Evolutionary conservation across 768 basidiomycete genomes (phyloP).

Genomic region (Kwoniella heveanensis): DNA sequence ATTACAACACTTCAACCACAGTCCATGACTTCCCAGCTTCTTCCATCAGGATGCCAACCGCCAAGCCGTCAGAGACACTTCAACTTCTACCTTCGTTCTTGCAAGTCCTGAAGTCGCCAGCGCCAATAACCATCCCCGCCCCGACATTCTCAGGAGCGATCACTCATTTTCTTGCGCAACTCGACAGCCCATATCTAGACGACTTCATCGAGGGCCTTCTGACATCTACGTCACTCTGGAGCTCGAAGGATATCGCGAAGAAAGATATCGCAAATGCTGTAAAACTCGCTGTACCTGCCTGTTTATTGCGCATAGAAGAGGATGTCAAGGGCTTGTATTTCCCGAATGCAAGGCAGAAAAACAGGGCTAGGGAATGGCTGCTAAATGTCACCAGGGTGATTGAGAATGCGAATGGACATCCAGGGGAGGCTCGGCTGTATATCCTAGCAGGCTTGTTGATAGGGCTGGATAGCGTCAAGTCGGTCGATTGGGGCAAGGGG

Average conservation of each 20-base stretch:
- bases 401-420: not conserved
- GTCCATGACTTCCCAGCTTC: too few relatives aligned
- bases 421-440: not conserved
- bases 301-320: conserved; percentile 7
- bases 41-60: too few relatives aligned
- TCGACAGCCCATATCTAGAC: conserved; percentile 7
- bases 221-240: conserved; percentile 21
- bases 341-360: conserved; percentile 1
- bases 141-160: conserved; percentile 38
- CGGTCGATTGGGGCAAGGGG: conserved; percentile 24
- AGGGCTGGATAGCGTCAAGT: conserved; percentile 13
- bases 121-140: conserved; percentile 21
- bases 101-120: conserved; percentile 11
- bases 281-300: conserved; percentile 13
- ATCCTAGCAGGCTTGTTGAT: conserved; percentile 11
- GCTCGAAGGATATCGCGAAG: not conserved
- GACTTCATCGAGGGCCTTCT: conserved; percentile 18
- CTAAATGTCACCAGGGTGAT: not conserved
- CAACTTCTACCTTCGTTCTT: conserved; percentile 24
- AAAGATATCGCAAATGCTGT: conserved; percentile 19
- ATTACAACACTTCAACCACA: too few relatives aligned
- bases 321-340: conserved; percentile 16
- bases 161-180: conserved; percentile 38
- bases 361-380: conserved; percentile 24
- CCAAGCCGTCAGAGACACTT: not conserved